Conservation (phyloP, 2,329 filamentous ascomycete species). For the Atkinsonella hypoxylon region DNA sequence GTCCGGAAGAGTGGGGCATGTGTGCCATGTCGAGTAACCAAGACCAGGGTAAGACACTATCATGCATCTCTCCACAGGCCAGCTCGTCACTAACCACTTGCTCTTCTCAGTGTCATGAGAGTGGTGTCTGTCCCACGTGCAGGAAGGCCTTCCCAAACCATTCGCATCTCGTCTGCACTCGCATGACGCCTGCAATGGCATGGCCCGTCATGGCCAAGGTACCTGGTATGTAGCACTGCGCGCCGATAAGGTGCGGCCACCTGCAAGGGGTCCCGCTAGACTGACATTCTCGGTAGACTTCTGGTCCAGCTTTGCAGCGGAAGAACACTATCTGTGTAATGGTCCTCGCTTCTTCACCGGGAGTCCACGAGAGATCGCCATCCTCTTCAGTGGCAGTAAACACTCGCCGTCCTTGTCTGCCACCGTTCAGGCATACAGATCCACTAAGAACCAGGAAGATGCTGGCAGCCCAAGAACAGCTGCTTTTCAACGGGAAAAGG, state of each 20-base stretch:
- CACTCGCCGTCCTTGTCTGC: slow-evolving; percentile 27
- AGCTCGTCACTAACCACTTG: slow-evolving; percentile 14
- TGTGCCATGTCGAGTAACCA: slow-evolving; percentile 34
- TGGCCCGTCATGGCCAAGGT: slow-evolving; percentile 27
- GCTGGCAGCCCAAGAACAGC: slow-evolving; percentile 20
- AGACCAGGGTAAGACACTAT: slow-evolving; percentile 31
- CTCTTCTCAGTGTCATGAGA: slow-evolving; percentile 25
- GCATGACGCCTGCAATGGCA: slow-evolving; percentile 23
- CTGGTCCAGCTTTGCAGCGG: slow-evolving; percentile 23
- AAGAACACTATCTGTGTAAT: slow-evolving; percentile 22
- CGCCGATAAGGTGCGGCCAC: background rate
- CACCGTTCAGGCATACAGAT: slow-evolving; percentile 25
- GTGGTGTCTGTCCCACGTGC: slow-evolving; percentile 29
- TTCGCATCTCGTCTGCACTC: slow-evolving; percentile 28
- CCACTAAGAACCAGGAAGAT: slow-evolving; percentile 19
- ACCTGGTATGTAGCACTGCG: slow-evolving; percentile 19
- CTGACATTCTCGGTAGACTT: slow-evolving; percentile 21
- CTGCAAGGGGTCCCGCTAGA: background rate
- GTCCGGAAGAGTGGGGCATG: slow-evolving; percentile 38
- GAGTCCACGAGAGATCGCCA: slow-evolving; percentile 23
- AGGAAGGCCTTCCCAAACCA: slow-evolving; percentile 28
- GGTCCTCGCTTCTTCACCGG: slow-evolving; percentile 25
- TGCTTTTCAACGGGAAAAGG: slow-evolving; percentile 24
- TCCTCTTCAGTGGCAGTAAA: slow-evolving; percentile 23
- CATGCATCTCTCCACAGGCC: slow-evolving; percentile 8